phyloP scores from a whole-genome alignment of 805 yeast species.

The Sungouiozyma intestinalis region DNA sequence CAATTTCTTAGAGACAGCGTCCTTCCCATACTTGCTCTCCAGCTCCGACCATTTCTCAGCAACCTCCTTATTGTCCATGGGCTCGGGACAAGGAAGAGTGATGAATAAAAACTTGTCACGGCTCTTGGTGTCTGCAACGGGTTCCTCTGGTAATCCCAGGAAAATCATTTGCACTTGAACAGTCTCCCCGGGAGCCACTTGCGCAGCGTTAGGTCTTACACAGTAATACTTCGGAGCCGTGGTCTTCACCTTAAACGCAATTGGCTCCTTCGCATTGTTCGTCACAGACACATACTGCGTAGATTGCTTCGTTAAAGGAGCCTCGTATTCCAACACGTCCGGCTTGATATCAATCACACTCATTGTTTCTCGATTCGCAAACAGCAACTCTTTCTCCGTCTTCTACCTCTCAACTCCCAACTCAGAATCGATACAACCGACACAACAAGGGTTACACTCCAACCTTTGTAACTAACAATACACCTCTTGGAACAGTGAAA shows the following conservation, averaged over 20 bases:
- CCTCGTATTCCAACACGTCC: slow-evolving; percentile 59
- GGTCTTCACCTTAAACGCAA: slow-evolving; percentile 93
- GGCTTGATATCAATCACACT: slow-evolving; percentile 60
- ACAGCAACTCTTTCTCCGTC: too few relatives aligned
- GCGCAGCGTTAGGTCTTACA: slow-evolving; percentile 90
- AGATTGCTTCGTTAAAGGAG: slow-evolving; percentile 64
- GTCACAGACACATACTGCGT: slow-evolving; percentile 44
- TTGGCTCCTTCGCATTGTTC: slow-evolving; percentile 48
- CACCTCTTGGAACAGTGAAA: too few relatives aligned
- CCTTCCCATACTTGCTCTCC: slow-evolving; percentile 46
- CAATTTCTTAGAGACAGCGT: slow-evolving; percentile 52
- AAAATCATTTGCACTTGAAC: slow-evolving; percentile 72
- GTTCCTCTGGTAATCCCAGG: slow-evolving; percentile 73
- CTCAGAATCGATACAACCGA: too few relatives aligned
- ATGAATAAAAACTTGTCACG: slow-evolving; percentile 89
- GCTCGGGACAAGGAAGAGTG: slow-evolving; percentile 63
- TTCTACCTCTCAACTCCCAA: too few relatives aligned
- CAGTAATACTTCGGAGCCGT: slow-evolving; percentile 95
- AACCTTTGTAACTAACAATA: too few relatives aligned
- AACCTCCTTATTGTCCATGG: slow-evolving; percentile 45
- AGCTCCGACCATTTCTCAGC: slow-evolving; percentile 68
- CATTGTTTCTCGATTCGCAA: too few relatives aligned
- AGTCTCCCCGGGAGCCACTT: slow-evolving; percentile 63
- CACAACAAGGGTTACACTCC: too few relatives aligned
- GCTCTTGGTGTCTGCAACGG: slow-evolving; percentile 63